phyloP scores from a whole-genome alignment of 495 filamentous ascomycete species.

The Penicillium mononematosum region DNA sequence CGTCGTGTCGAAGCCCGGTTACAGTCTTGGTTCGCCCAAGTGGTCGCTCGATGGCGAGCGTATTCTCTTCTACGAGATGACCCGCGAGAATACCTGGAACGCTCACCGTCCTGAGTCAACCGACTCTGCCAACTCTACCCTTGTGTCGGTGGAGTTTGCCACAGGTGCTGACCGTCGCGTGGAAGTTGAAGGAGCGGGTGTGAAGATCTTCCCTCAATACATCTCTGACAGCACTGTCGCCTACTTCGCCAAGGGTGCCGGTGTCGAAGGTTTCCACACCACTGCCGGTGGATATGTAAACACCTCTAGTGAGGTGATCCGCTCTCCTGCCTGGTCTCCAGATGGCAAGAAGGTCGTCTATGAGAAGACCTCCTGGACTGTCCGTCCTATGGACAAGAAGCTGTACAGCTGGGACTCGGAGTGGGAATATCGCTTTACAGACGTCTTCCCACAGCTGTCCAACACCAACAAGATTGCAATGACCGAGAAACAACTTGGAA shows the following conservation, averaged over 20 bases:
- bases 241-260: conserved; percentile 26
- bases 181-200: conserved; percentile 18
- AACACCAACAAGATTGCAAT: conserved; percentile 15
- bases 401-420: conserved; percentile 33
- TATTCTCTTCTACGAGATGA: conserved; percentile 34
- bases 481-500: conserved; percentile 32
- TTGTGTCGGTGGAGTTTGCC: conserved; percentile 27
- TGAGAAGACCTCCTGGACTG: conserved; percentile 28
- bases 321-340: conserved; percentile 31
- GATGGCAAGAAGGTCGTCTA: conserved; percentile 31
- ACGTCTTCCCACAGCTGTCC: conserved; percentile 34
- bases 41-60: conserved; percentile 32
- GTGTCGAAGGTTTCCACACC: conserved; percentile 12
- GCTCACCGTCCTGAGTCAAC: conserved; percentile 29
- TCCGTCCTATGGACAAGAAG: conserved; percentile 29
- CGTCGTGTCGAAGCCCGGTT: conserved; percentile 12
- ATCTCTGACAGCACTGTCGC: conserved; percentile 21
- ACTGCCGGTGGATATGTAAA: neutral
- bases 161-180: conserved; percentile 18
- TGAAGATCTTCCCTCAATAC: conserved; percentile 31
- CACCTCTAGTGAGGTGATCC: conserved; percentile 3
- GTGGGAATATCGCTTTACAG: conserved; percentile 39
- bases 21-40: conserved; percentile 28
- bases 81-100: conserved; percentile 27
- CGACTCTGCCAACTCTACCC: conserved; percentile 19